Conservation (phyloP, 257 asterid genomes). For the Jasminum sambac region DNA sequence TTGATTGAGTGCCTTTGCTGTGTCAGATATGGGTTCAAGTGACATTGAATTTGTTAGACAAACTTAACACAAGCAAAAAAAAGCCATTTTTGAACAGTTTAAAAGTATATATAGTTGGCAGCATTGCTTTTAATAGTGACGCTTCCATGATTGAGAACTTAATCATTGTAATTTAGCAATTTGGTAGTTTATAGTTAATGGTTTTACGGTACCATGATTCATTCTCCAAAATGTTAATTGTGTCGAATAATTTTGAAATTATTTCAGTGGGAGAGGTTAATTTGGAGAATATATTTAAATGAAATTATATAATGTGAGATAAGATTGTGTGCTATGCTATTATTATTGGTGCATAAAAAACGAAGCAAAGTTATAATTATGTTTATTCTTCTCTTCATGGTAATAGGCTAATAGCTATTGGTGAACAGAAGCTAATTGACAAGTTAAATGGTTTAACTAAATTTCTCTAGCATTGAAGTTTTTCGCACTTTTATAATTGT, state of each 20-base stretch:
- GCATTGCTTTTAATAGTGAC: background rate
- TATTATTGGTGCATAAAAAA: background rate
- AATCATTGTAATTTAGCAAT: background rate
- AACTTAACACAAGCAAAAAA: conserved; percentile 10
- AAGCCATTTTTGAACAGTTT: background rate
- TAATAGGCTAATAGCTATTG: conserved; percentile 10
- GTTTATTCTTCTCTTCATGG: background rate
- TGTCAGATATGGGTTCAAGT: background rate
- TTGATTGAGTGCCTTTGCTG: background rate
- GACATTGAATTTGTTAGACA: background rate
- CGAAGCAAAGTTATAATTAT: background rate
- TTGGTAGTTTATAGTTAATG: background rate
- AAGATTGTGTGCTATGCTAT: background rate
- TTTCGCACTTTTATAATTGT: background rate
- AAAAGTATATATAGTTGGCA: background rate
- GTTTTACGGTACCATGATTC: background rate
- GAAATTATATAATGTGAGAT: background rate
- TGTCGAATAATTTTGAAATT: conserved; percentile 1
- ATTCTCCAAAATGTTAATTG: background rate
- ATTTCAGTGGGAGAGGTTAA: background rate
- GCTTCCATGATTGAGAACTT: background rate
- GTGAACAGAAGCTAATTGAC: background rate
- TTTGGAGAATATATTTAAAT: background rate
- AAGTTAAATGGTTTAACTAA: background rate
- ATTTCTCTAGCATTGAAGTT: conserved; percentile 1